Percentiles rank a stretch among this genome's conserved stretches.
These are phyloP conservation scores for Epichloe baconii DNA, from an alignment of 2,329 filamentous ascomycete genomes.

Conservation along the genomic window DNA sequence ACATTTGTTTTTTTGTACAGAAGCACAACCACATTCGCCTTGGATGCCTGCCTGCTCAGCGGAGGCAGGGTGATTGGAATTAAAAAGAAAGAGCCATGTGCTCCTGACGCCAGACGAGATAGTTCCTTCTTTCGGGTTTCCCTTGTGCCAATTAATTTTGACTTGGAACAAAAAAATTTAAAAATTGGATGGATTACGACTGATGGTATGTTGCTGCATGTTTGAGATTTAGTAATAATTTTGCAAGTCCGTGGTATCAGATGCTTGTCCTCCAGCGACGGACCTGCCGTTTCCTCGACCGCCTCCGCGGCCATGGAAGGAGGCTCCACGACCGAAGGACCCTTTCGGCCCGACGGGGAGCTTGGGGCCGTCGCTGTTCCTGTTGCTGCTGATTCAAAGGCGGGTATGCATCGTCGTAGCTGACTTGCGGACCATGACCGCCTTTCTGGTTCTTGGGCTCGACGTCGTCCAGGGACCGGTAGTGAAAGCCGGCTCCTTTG, in stretches of 20 bases:
- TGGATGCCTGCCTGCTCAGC: no score
- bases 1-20: background rate
- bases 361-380: conserved; percentile 3
- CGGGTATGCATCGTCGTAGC: conserved; percentile 31
- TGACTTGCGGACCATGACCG: conserved; percentile 28
- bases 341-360: conserved; percentile 9
- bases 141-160: no score
- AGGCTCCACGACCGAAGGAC: background rate
- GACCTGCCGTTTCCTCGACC: conserved; percentile 12
- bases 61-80: no score
- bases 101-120: background rate
- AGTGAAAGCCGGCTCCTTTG: conserved; percentile 38
- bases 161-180: background rate
- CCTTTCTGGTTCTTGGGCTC: conserved; percentile 33
- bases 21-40: background rate
- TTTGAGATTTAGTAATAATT: conserved; percentile 23
- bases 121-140: no score
- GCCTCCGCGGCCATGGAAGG: conserved; percentile 2
- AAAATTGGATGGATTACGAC: background rate
- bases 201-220: no score
- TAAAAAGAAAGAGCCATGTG: background rate
- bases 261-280: conserved; percentile 13
- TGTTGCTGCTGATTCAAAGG: conserved; percentile 11
- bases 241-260: conserved; percentile 23
- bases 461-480: conserved; percentile 57